phyloP scores from a whole-genome alignment of 768 basidiomycete species.

The Strobilomyces dryophilus region DNA sequence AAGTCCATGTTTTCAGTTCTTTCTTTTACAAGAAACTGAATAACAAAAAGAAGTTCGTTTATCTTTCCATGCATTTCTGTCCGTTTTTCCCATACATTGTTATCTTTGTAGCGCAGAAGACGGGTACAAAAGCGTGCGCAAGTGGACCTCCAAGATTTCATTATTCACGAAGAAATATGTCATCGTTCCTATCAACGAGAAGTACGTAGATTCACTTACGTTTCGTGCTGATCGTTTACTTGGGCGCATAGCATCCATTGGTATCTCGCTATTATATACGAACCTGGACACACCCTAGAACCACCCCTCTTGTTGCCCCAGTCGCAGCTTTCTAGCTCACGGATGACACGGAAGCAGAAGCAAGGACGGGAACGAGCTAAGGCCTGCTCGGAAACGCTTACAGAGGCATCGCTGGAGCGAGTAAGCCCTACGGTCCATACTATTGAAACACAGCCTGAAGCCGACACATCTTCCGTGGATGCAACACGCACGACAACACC shows the following conservation, averaged over 20 bases:
- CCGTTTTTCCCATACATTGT: constrained; percentile 13
- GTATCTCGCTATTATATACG: constrained; percentile 93
- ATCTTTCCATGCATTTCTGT: background rate
- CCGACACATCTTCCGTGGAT: constrained; percentile 12
- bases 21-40: constrained; percentile 97
- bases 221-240: constrained; percentile 3
- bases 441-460: constrained; percentile 10
- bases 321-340: constrained; percentile 2
- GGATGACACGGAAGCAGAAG: constrained; percentile 21
- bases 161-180: constrained; percentile 90
- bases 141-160: constrained; percentile 91
- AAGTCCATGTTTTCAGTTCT: constrained; percentile 90
- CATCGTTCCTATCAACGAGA: constrained; percentile 94
- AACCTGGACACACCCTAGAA: constrained; percentile 60
- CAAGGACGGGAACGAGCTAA: constrained; percentile 11
- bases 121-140: constrained; percentile 80
- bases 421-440: background rate
- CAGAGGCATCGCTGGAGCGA: constrained; percentile 1
- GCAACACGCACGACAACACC: constrained; percentile 23
- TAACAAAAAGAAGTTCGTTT: constrained; percentile 49
- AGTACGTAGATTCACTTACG: constrained; percentile 47
- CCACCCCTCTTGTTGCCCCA: constrained; percentile 38
- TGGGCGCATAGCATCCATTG: constrained; percentile 71
- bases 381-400: constrained; percentile 1
- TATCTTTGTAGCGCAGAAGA: constrained; percentile 41